Conservation (phyloP, 176 grass and related monocot genomes). For the Panicum miliaceum region DNA sequence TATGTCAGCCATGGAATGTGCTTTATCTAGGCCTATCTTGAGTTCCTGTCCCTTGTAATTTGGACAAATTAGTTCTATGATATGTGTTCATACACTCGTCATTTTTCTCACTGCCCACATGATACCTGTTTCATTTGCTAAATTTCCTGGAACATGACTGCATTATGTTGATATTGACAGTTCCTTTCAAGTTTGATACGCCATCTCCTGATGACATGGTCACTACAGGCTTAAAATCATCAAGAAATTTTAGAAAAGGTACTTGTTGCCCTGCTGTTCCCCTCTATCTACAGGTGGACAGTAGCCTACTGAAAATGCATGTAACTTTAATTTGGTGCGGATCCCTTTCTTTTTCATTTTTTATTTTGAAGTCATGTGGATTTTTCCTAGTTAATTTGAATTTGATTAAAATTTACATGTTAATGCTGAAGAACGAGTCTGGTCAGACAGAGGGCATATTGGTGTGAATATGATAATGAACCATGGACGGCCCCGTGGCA, state of each 20-base stretch:
- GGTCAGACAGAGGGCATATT: background rate
- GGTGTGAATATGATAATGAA: background rate
- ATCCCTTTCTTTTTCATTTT: background rate
- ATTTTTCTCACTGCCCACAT: background rate
- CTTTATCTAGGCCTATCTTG: background rate
- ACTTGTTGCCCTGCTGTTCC: background rate
- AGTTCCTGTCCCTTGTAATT: background rate
- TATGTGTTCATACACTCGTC: background rate
- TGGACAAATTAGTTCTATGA: constrained; percentile 12
- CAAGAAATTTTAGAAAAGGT: constrained; percentile 64
- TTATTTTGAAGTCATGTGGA: background rate
- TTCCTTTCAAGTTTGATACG: constrained; percentile 89
- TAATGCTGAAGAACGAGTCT: background rate
- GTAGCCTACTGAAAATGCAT: constrained; percentile 20
- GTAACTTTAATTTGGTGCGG: background rate
- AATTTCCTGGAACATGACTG: constrained; percentile 39
- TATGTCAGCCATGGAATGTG: background rate
- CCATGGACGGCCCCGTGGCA: background rate
- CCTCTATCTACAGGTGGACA: background rate
- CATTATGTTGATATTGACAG: constrained; percentile 58
- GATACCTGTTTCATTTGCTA: constrained; percentile 3
- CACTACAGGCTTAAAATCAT: constrained; percentile 65
- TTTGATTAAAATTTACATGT: background rate
- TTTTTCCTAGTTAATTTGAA: background rate
- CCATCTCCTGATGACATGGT: constrained; percentile 90